Conservation (phyloP, 192 early-diverging fungal genomes). For the Coemansia sp. region DNA sequence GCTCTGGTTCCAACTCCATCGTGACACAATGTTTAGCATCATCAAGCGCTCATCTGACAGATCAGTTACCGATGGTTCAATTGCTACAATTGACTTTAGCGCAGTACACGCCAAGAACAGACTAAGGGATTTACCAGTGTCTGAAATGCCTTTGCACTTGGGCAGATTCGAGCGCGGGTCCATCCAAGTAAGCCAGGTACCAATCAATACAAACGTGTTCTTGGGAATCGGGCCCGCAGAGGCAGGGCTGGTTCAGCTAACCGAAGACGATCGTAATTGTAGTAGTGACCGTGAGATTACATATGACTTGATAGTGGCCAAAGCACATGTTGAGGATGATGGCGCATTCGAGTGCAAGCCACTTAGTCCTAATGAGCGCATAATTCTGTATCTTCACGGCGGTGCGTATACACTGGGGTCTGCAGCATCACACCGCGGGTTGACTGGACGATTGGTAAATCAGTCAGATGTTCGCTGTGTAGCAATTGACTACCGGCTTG, state of each 20-base stretch:
- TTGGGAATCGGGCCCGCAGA: constrained; percentile 28
- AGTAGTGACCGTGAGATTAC: constrained; percentile 12
- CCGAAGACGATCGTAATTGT: constrained; percentile 10
- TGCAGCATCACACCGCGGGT: constrained; percentile 15
- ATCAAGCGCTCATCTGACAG: background rate
- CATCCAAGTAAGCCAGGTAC: constrained; percentile 19
- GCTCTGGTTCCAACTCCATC: constrained; percentile 35
- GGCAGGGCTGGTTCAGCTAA: constrained; percentile 15
- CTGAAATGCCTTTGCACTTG: constrained; percentile 13
- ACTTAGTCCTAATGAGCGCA: constrained; percentile 7
- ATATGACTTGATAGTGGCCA: constrained; percentile 26
- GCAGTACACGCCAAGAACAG: constrained; percentile 13
- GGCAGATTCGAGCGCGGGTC: constrained; percentile 10
- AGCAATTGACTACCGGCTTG: constrained; percentile 34
- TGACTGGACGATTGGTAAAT: constrained; percentile 4
- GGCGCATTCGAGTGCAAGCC: constrained; percentile 19
- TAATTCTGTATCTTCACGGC: constrained; percentile 23
- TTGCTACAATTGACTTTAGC: constrained; percentile 38
- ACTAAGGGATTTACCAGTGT: constrained; percentile 17
- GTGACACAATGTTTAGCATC: constrained; percentile 22
- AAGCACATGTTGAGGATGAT: background rate
- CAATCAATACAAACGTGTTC: constrained; percentile 20
- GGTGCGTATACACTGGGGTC: constrained; percentile 23
- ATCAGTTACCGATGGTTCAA: constrained; percentile 22
- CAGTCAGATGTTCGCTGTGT: constrained; percentile 6